These are phyloP conservation scores for Termitomyces sp. DNA, from an alignment of 768 basidiomycete species.

Conservation along the genomic window DNA sequence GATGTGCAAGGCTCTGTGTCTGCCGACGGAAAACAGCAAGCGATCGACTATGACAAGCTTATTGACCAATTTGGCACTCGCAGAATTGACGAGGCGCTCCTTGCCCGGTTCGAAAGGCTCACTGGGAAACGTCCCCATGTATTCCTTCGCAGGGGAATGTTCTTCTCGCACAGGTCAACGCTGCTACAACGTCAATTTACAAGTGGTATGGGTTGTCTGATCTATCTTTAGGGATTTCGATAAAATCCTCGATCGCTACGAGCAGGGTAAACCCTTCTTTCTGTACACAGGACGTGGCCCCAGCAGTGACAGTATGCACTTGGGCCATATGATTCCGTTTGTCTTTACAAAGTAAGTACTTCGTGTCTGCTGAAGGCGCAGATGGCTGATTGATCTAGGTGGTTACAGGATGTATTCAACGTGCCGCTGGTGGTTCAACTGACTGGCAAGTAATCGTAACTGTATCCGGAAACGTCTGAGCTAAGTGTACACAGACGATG, in stretches of 20 bases:
- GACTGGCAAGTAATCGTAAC: constrained; percentile 52
- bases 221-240: constrained; percentile 70
- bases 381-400: constrained; percentile 41
- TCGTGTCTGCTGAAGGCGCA: constrained; percentile 1
- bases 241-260: constrained; percentile 90
- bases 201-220: not conserved
- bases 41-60: constrained; percentile 96
- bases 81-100: constrained; percentile 64
- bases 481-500: constrained; percentile 64
- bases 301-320: constrained; percentile 93
- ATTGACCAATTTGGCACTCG: constrained; percentile 92
- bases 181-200: not conserved
- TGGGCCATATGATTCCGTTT: constrained; percentile 97
- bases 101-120: constrained; percentile 85
- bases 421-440: constrained; percentile 94
- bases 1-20: constrained; percentile 92
- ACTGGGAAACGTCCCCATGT: constrained; percentile 88
- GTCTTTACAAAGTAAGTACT: constrained; percentile 84
- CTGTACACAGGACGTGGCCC: constrained; percentile 97
- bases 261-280: constrained; percentile 96
- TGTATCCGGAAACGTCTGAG: not conserved
- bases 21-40: constrained; percentile 83
- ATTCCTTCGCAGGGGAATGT: constrained; percentile 85
- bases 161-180: constrained; percentile 93
- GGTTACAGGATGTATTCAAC: constrained; percentile 95